Base-by-base conservation (phyloP, 805 yeast genomes). In the Teunomyces aglyptinius region DNA sequence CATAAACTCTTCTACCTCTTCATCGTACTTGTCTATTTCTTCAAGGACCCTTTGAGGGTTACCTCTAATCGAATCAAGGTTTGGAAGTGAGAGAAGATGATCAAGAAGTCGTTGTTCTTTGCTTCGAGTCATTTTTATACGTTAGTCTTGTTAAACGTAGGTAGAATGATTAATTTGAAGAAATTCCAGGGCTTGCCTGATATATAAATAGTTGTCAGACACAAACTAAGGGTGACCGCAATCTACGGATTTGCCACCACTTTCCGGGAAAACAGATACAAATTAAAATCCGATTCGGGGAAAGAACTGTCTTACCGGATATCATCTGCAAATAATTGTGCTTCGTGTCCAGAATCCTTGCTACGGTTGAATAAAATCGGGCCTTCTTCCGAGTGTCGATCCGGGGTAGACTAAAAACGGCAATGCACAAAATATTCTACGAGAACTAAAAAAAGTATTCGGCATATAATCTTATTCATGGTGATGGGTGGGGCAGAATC, bases 21-120 rank as follows among this genome's bases (percentile, higher is more conserved):
- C 44, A 12, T 56, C 47, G 35, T 53, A 61, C 2, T 61, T 63
- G 27, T 68, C 71, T 41, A 67, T 67, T n/a, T 53, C 50, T 13
- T 57, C 52, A 16, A 70, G 54, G 1, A 71, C 65, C 32, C 56
- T 55, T 19, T 56, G 57, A 1, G 76, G 75, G n/a, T 62, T 47
- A 4, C 68, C 68, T 43, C 56, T 52, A 13, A 65, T 41, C 2
- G 45, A 19, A 2, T 59, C 63, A n/a, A 59, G 45, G 28, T 58
- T 42, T 11, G 70, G 67, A 29, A 60, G 52, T 3, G 48, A 43
- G 26, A 60, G 54, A 11, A 66, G 52, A 36, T 56, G 46, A 5
- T 66, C 54, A 27, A 58, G 48, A 3, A 68, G 54, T 22, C 54
- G 50, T 27, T 63, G 57, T 48, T 63, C 72, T 48, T 60, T 65